Evolutionary conservation across 2,329 filamentous ascomycete genomes (phyloP).

Genomic region (Meredithiella fracta): DNA sequence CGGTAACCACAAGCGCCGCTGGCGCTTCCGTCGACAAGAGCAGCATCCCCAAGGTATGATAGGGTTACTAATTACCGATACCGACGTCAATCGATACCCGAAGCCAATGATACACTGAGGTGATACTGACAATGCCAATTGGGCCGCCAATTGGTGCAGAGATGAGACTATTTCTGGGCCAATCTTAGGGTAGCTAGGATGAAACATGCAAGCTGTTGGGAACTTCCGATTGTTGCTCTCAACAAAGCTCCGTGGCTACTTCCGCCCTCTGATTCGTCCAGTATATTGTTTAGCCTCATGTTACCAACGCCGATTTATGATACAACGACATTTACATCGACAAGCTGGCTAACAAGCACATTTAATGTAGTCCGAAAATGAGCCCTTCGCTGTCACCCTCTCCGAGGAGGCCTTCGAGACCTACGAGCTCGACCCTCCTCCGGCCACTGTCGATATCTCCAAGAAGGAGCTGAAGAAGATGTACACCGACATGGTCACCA

Average conservation of each 20-base stretch:
- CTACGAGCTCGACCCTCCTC: slow-evolving; percentile 91
- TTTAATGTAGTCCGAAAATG: slow-evolving; percentile 61
- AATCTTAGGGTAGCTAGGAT: not conserved
- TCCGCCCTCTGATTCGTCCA: not conserved
- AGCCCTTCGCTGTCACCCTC: slow-evolving; percentile 79
- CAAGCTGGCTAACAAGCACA: not conserved
- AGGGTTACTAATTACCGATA: not conserved
- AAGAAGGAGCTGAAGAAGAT: slow-evolving; percentile 98
- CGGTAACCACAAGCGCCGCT: slow-evolving; percentile 89
- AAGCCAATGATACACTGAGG: not conserved
- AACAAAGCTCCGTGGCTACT: not conserved
- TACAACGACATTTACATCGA: not conserved
- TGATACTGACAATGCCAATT: not conserved
- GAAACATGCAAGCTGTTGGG: not conserved
- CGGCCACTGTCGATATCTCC: slow-evolving; percentile 82
- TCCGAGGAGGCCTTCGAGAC: slow-evolving; percentile 99
- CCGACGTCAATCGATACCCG: not conserved
- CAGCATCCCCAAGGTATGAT: slow-evolving; percentile 35
- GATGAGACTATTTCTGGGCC: not conserved
- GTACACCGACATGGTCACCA: slow-evolving; percentile 94
- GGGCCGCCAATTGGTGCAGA: not conserved
- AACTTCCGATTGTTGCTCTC: not conserved
- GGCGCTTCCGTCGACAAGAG: slow-evolving; percentile 70
- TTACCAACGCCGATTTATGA: not conserved
- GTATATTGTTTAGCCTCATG: not conserved